phyloP scores from a whole-genome alignment of 2,329 filamentous ascomycete species.

The Rasamsonia emersonii region DNA sequence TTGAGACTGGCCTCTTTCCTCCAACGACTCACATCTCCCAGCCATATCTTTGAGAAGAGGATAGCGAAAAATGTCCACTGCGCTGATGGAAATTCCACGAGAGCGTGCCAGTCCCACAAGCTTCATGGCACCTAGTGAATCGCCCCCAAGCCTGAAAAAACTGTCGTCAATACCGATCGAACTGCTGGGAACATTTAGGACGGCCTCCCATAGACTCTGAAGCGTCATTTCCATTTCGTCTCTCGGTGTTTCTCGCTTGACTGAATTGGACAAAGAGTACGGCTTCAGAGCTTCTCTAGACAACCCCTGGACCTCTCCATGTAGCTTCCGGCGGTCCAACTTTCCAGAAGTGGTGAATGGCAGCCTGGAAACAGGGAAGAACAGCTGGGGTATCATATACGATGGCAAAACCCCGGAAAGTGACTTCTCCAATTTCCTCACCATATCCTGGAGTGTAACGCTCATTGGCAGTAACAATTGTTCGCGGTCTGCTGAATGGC shows the following conservation, averaged over 20 bases:
- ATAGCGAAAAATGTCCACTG: constrained; percentile 37
- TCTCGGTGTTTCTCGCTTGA: constrained; percentile 15
- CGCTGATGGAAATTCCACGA: constrained; percentile 31
- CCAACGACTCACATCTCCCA: constrained; percentile 14
- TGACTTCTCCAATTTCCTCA: constrained; percentile 19
- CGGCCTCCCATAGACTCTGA: constrained; percentile 29
- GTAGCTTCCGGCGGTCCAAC: constrained; percentile 32
- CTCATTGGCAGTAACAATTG: constrained; percentile 19
- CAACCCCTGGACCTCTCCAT: constrained; percentile 28
- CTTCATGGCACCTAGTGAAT: constrained; percentile 3
- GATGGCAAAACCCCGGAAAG: constrained; percentile 24
- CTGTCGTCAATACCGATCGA: constrained; percentile 28
- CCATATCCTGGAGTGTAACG: constrained; percentile 13
- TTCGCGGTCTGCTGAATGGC: constrained; percentile 11
- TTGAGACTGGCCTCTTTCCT: neutral
- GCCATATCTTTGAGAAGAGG: constrained; percentile 39
- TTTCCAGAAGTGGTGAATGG: constrained; percentile 37
- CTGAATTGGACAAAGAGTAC: constrained; percentile 18
- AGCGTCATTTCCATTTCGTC: constrained; percentile 22
- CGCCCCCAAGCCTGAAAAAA: constrained; percentile 5
- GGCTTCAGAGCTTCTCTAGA: constrained; percentile 22
- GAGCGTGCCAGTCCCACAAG: constrained; percentile 25
- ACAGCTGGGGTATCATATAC: constrained; percentile 38
- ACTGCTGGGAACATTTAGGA: constrained; percentile 28
- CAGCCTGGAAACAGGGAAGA: constrained; percentile 33